These are phyloP conservation scores for Panus rudis DNA, from an alignment of 768 basidiomycete genomes.

Conservation along the genomic window DNA sequence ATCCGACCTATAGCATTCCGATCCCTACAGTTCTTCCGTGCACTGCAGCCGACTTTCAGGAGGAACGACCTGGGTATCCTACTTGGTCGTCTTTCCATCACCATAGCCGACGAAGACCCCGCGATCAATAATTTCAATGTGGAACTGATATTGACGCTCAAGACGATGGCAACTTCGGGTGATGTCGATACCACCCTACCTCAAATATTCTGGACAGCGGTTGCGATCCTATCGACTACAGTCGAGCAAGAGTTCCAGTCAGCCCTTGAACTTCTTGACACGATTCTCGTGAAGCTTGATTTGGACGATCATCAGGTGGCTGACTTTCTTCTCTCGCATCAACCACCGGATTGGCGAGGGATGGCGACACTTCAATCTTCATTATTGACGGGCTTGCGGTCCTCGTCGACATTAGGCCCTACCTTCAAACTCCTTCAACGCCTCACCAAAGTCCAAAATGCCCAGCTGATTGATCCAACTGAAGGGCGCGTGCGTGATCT, in stretches of 20 bases:
- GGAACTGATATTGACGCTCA: conserved; percentile 75
- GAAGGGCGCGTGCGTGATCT: conserved; percentile 72
- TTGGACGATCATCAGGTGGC: conserved; percentile 60
- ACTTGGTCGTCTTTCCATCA: conserved; percentile 77
- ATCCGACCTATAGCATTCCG: conserved; percentile 82
- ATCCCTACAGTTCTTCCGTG: conserved; percentile 85
- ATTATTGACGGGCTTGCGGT: conserved; percentile 73
- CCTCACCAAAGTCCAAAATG: conserved; percentile 53
- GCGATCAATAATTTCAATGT: conserved; percentile 78
- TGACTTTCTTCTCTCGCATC: conserved; percentile 61
- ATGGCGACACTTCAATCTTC: conserved; percentile 58
- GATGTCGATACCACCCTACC: conserved; percentile 61
- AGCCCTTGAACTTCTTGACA: conserved; percentile 56
- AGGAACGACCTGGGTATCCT: conserved; percentile 70
- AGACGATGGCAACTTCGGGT: conserved; percentile 46
- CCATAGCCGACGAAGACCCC: conserved; percentile 67
- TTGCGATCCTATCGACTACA: conserved; percentile 76
- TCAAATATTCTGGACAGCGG: conserved; percentile 82
- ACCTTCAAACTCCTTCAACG: conserved; percentile 65
- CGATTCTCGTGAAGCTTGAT: conserved; percentile 61
- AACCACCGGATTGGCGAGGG: conserved; percentile 68
- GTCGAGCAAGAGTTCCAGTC: conserved; percentile 75
- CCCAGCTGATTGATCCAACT: conserved; percentile 62
- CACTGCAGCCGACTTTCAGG: conserved; percentile 65
- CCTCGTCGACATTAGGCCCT: conserved; percentile 56